Conservation (phyloP, 768 basidiomycete genomes). For the Tylopilus sp. region DNA sequence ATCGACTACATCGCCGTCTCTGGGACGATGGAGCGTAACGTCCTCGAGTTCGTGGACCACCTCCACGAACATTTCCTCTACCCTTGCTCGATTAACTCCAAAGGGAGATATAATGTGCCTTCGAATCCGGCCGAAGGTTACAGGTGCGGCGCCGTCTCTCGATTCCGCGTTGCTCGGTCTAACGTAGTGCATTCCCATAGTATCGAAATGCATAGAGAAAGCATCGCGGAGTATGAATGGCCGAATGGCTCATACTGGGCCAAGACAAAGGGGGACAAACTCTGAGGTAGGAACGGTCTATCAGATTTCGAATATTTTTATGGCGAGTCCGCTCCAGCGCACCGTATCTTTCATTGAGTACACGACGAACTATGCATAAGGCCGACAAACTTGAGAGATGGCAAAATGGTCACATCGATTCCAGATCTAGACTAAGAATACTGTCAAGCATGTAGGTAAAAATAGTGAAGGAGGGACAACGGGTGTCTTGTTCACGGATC, state of each 20-base stretch:
- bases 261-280: slow-evolving; percentile 4
- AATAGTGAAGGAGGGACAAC: slow-evolving; percentile 1
- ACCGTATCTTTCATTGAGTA: too few species aligned
- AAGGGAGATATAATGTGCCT: slow-evolving; percentile 88
- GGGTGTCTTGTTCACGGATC: slow-evolving; percentile 4
- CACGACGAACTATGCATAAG: too few species aligned
- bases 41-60: slow-evolving; percentile 88
- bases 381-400: too few species aligned
- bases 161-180: not conserved
- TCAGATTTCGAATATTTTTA: not conserved
- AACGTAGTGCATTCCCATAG: slow-evolving; percentile 35
- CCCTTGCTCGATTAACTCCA: slow-evolving; percentile 82
- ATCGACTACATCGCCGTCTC: slow-evolving; percentile 94
- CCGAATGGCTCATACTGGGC: slow-evolving; percentile 58
- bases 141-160: slow-evolving; percentile 20
- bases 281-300: not conserved
- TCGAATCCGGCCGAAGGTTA: slow-evolving; percentile 73
- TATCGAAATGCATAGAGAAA: slow-evolving; percentile 83
- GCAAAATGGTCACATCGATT: too few species aligned
- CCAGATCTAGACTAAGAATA: slow-evolving; percentile 1
- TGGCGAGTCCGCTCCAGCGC: too few species aligned
- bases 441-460: slow-evolving; percentile 4
- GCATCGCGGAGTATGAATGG: slow-evolving; percentile 82
- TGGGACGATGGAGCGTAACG: slow-evolving; percentile 91
- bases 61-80: slow-evolving; percentile 91